phyloP scores from a whole-genome alignment of 202 grass and related monocot species.

The Elaeis oleifera region DNA sequence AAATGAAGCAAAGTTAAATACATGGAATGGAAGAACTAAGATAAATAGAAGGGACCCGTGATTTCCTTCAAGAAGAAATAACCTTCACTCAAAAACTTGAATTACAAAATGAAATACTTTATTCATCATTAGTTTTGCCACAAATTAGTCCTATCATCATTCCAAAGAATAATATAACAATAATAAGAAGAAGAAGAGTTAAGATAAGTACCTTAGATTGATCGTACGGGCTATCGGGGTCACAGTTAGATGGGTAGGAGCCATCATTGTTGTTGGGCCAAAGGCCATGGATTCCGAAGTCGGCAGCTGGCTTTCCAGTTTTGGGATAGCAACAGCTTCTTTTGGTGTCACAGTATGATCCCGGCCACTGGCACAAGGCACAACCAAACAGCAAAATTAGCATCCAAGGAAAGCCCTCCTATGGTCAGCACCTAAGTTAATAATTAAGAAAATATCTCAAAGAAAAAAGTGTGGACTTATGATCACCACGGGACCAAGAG shows the following conservation, averaged over 20 bases:
- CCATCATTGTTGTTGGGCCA: conserved; percentile 92
- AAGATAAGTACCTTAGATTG: conserved; percentile 39
- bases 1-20: too few species aligned
- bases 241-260: conserved; percentile 68
- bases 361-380: conserved; percentile 52
- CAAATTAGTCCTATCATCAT: too few species aligned
- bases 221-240: conserved; percentile 35
- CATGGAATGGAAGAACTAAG: too few species aligned
- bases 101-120: too few species aligned
- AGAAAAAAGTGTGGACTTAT: too few species aligned
- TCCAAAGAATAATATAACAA: neutral
- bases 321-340: conserved; percentile 80
- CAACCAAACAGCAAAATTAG: neutral
- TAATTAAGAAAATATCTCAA: too few species aligned
- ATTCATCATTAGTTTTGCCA: too few species aligned
- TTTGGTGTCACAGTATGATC: conserved; percentile 72
- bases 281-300: conserved; percentile 91
- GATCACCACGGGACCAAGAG: too few species aligned
- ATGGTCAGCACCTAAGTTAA: too few species aligned
- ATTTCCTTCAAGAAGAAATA: too few species aligned
- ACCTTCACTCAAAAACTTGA: too few species aligned
- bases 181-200: neutral
- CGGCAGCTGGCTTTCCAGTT: conserved; percentile 67
- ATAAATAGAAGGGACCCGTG: too few species aligned
- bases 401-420: neutral